Conservation (phyloP, 306 rosid genomes). For the Fragaria iinumae region DNA sequence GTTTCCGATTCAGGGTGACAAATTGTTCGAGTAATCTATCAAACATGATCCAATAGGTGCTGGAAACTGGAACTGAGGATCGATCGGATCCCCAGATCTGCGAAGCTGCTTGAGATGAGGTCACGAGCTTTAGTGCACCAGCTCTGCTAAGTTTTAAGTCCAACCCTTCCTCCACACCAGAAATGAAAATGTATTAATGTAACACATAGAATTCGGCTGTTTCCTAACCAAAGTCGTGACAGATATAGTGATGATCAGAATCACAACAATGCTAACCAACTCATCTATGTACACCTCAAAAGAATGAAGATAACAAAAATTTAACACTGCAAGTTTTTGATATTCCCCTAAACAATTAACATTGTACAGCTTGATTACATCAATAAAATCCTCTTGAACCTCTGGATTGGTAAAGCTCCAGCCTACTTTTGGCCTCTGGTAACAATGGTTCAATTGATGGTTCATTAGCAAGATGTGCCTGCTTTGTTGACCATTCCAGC, state of each 20-base stretch:
- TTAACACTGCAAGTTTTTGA: neutral
- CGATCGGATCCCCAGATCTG: neutral
- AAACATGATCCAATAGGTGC: neutral
- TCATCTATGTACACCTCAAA: neutral
- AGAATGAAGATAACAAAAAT: neutral
- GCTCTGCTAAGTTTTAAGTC: neutral
- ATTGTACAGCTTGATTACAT: slow-evolving; percentile 18
- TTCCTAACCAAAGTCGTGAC: neutral
- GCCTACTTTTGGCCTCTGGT: slow-evolving; percentile 74
- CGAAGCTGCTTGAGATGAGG: neutral
- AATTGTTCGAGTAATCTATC: neutral
- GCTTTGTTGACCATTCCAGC: slow-evolving; percentile 73
- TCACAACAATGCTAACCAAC: neutral
- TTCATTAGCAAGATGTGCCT: slow-evolving; percentile 41
- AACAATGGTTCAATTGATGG: slow-evolving; percentile 33
- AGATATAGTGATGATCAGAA: neutral
- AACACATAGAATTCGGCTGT: neutral
- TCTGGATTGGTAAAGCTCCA: slow-evolving; percentile 84
- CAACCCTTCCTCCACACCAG: neutral
- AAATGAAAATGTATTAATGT: neutral
- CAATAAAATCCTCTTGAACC: slow-evolving; percentile 65
- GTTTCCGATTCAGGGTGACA: neutral
- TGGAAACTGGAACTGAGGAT: neutral
- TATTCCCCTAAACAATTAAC: slow-evolving; percentile 3
- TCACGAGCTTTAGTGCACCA: neutral